A percentile compares a stretch with the other conserved stretches of the same genome.
Conservation (phyloP, 176 grass and related monocot species). For the Panicum miliaceum region DNA sequence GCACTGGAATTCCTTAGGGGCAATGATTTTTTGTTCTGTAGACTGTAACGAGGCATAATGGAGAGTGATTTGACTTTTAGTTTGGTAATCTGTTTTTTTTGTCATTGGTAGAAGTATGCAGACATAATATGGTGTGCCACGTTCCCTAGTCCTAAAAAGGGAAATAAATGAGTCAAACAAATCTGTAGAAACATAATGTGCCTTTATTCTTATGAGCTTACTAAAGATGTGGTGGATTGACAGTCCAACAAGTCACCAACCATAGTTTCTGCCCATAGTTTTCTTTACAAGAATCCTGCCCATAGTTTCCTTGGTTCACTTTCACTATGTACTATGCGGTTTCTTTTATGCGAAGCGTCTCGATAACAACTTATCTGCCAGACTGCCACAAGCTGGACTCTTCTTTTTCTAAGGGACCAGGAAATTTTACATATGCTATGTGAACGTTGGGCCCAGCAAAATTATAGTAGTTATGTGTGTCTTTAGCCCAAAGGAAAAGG, state of each 20-base stretch:
- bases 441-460: neutral
- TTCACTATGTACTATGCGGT: neutral
- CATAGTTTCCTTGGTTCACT: neutral
- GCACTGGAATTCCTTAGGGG: neutral
- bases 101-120: neutral
- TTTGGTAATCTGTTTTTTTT: neutral
- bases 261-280: slow-evolving; percentile 6
- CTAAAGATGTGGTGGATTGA: slow-evolving; percentile 18
- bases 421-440: neutral
- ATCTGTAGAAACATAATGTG: neutral
- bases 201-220: neutral
- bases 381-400: neutral
- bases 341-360: neutral
- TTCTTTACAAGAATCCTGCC: slow-evolving; percentile 3
- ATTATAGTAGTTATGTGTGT: neutral
- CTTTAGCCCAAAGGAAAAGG: neutral
- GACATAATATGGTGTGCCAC: neutral
- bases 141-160: neutral
- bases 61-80: neutral
- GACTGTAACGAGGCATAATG: neutral
- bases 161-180: neutral
- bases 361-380: neutral
- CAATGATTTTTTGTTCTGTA: neutral
- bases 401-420: neutral
- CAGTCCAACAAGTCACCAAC: neutral